Base-by-base conservation (phyloP, 2,329 filamentous ascomycete species). In the Cladosporium sphaerospermum region DNA sequence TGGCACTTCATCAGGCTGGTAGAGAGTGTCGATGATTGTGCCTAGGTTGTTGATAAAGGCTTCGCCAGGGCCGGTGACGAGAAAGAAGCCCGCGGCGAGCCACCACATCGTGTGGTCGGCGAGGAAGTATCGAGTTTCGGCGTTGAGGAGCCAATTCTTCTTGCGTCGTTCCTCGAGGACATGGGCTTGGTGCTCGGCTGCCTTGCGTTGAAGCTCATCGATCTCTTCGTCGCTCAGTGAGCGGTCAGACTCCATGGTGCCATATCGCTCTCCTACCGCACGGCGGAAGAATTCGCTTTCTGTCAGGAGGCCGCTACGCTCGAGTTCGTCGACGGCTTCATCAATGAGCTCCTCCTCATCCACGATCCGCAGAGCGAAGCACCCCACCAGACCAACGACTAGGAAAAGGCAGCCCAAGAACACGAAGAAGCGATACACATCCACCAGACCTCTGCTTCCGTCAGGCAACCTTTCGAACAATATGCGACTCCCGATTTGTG, bases 41-140 rank as follows among this genome's bases (percentile, higher is more conserved):
- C 93, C 93, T 9, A 99, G 73, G 63, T 97, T 99, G 73, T 97
- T 99, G 72, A 97, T 90, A 69, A 96, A 99, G 9, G 92, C 88
- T 71, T 99, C 93, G n/a, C 91, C 92, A 0, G 93, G 92, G 0
- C 93, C 93, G 51, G 91, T 88, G 62, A 96, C 88, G 57, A 97
- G 80, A 70, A 97, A 89, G 72, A 99, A 97, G 16, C 90, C 91
- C 1, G 85, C 75, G 0, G 92, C 89, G 60, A 99, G 85, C 67
- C 84, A 88, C 92, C 92, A 99, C 92, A 97, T 97, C 10, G 90
- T 96, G 56, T 81, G 84, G 61, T 99, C 93, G 19, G 81, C 78
- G 9, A 99, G 77, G 69, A 97, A 99, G 3, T 83, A 78, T 10
- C 84, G 78, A 0, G 93, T 97, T 68, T 96, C 92, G 42, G 88